Percentiles rank a stretch among this genome's conserved stretches.
These are phyloP conservation scores for Phialophora tarda DNA, from an alignment of 2,329 filamentous ascomycete species.

Conservation along the genomic window DNA sequence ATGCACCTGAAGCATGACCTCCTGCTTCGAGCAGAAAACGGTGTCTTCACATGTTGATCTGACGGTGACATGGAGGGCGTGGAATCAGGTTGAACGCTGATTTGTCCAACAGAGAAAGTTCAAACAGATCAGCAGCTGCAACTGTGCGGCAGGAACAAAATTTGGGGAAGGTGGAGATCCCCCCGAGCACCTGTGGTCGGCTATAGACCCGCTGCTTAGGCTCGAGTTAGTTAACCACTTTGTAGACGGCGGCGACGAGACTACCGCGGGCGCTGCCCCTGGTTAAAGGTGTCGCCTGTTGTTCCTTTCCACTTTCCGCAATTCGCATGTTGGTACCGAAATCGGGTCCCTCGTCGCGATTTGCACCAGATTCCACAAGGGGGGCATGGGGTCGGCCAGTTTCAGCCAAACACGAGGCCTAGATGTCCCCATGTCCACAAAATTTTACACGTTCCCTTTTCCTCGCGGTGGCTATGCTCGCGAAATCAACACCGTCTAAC, in stretches of 20 bases:
- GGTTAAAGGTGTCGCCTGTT: slow-evolving; percentile 2
- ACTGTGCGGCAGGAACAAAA: not conserved
- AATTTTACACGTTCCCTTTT: slow-evolving; percentile 17
- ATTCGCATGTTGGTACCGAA: not conserved
- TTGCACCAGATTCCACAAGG: not conserved
- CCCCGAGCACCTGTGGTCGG: not conserved
- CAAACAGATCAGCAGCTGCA: not conserved
- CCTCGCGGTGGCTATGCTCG: slow-evolving; percentile 11
- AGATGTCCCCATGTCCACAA: not conserved
- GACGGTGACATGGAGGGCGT: not conserved
- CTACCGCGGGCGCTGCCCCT: slow-evolving; percentile 2
- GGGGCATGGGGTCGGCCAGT: not conserved
- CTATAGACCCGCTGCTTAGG: not conserved
- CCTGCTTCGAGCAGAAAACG: not conserved
- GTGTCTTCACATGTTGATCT: not conserved
- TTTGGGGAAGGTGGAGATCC: not conserved
- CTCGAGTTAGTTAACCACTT: not conserved
- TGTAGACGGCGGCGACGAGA: no score
- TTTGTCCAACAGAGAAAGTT: not conserved
- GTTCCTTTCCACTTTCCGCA: not conserved
- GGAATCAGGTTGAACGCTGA: not conserved
- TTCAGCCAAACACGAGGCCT: slow-evolving; percentile 8
- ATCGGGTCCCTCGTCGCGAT: not conserved
- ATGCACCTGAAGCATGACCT: not conserved
- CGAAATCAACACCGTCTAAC: slow-evolving; percentile 5